phyloP scores from a whole-genome alignment of 495 filamentous ascomycete species.

The Aspergillus olivimuriae region DNA sequence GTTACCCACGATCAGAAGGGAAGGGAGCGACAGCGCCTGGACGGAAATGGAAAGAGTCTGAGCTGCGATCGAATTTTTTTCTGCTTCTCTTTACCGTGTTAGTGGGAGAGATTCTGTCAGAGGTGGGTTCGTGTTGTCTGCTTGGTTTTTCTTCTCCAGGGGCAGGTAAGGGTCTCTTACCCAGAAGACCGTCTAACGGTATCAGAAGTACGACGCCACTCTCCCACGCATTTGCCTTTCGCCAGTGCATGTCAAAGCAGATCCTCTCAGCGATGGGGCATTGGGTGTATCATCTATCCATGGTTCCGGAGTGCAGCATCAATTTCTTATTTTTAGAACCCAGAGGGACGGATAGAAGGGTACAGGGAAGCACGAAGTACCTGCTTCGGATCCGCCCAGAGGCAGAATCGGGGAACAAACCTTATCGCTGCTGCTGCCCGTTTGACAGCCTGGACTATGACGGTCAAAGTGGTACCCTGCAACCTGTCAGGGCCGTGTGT shows the following conservation, averaged over 20 bases:
- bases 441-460: no score
- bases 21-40: slow-evolving; percentile 20
- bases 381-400: no score
- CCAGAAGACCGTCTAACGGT: no score
- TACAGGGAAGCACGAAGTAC: neutral
- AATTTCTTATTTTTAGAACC: neutral
- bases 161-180: no score
- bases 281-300: neutral
- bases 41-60: slow-evolving; percentile 29
- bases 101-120: neutral
- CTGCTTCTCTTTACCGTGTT: neutral
- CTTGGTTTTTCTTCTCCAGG: neutral
- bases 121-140: neutral
- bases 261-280: neutral
- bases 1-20: slow-evolving; percentile 19
- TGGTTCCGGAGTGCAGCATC: no score
- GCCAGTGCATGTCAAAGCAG: no score
- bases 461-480: no score
- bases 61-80: slow-evolving; percentile 30
- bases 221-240: neutral
- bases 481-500: no score
- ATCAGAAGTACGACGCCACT: neutral
- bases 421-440: no score
- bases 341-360: neutral
- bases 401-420: no score